Base-by-base conservation (phyloP, 768 basidiomycete genomes). In the Mycena kentingensis region DNA sequence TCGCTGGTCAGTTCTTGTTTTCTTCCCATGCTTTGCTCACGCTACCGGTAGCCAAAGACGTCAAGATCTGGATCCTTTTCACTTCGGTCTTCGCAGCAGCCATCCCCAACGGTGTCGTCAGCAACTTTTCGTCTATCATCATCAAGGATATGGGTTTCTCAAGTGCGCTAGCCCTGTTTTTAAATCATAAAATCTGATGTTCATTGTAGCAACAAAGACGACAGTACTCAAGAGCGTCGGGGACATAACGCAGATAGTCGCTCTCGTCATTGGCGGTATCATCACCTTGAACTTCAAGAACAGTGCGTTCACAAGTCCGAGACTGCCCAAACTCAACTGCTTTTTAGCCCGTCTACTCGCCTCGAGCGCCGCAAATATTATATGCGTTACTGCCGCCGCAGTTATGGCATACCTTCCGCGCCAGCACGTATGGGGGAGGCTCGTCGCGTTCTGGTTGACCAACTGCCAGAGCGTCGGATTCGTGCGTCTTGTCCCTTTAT, bases 381-480 rank as follows among this genome's bases (percentile, higher is more conserved):
- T 59, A 34, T 62, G 60, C 41, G 57, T 58, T 38, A 58, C 60
- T 19, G 31, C 58, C 1, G 60, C 60, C 4, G 60, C 57, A 3
- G 50, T 47, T 31, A 62, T 58, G 54, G 60, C 57, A 19, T 62
- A 62, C 45, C 60, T 62, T 39, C 60, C 60, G 26, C 51, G 57
- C 8, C 46, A 54, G n/a, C 35, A 45, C 10, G 57, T 58, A 19
- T 62, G 60, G 60, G 26, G 27, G 44, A 46, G 60, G n/a, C 45
- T 62, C 3, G 60, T 62, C 5, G 51, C 57, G 29, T 62, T 62
- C 42, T 62, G 60, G 60, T 46, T 62, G 11, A 54, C 55, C 16
- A 60, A 62, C 36, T 62, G 57, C 31, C 60, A 62, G 42, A 56
- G 54, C 18, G 60, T 62, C 26, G 60, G 60, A 47, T 62, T 62